These are phyloP conservation scores for Hippophae gyantsensis DNA, from an alignment of 306 rosid species.

Conservation along the genomic window DNA sequence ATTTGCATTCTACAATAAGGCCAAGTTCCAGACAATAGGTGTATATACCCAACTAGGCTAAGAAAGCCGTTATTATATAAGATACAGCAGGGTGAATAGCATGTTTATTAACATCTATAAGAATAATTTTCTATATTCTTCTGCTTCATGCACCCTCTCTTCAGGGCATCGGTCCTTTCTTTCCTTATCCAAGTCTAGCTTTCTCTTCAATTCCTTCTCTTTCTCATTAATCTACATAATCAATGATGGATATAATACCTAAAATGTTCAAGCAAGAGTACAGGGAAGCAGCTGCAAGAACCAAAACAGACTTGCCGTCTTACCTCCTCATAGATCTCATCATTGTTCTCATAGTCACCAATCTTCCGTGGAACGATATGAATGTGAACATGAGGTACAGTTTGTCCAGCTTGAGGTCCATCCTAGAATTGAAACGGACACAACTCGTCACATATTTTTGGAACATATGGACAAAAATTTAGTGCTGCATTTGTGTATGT, in stretches of 20 bases:
- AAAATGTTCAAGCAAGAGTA: conserved; percentile 1
- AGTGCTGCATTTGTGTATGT: no score
- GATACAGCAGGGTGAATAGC: background rate
- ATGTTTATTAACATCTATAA: conserved; percentile 12
- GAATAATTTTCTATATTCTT: conserved; percentile 69
- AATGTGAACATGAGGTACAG: conserved; percentile 89
- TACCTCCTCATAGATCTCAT: conserved; percentile 84
- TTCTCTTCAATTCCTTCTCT: conserved; percentile 67
- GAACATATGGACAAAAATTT: no score
- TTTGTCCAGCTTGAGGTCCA: conserved; percentile 93
- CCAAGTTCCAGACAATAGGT: background rate
- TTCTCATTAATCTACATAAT: conserved; percentile 55
- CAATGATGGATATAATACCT: conserved; percentile 7
- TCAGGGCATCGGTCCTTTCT: conserved; percentile 31
- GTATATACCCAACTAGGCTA: background rate
- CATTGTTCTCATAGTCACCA: conserved; percentile 77
- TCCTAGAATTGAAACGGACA: conserved; percentile 37
- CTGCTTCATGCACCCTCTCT: conserved; percentile 81
- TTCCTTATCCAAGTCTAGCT: conserved; percentile 75
- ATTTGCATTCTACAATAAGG: no score
- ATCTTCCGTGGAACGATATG: conserved; percentile 68
- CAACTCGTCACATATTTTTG: background rate
- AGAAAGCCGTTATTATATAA: background rate
- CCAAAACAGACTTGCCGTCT: conserved; percentile 14
- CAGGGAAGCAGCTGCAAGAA: conserved; percentile 1